Evolutionary conservation across 192 early-diverging fungal species (phyloP).

Genomic region (Haplosporangium gracile): DNA sequence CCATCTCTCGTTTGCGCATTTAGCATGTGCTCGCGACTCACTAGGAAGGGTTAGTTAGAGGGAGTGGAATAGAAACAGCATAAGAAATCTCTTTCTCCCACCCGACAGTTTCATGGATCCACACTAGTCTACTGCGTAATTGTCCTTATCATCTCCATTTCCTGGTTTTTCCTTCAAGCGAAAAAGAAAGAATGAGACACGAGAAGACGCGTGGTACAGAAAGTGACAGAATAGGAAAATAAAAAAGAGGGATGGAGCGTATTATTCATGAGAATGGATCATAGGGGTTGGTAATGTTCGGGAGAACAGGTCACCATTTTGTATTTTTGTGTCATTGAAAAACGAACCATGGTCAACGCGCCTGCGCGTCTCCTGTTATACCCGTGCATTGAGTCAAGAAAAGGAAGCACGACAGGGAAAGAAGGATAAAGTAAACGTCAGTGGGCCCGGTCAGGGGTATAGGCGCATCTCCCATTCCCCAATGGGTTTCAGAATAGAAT

Average conservation of each 20-base stretch:
- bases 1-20: not conserved
- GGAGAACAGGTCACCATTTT: not conserved
- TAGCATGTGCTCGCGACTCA: conserved; percentile 1
- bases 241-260: not conserved
- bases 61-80: not conserved
- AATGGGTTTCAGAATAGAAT: not conserved
- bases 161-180: not conserved
- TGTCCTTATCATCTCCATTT: not conserved
- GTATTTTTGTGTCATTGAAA: not conserved
- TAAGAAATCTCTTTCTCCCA: not conserved
- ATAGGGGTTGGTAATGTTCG: not conserved
- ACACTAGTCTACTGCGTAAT: not conserved
- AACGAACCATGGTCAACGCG: not conserved
- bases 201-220: too few relatives aligned
- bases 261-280: not conserved
- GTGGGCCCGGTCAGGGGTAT: not conserved
- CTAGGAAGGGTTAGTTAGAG: not conserved
- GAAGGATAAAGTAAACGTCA: not conserved
- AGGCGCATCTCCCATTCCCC: not conserved
- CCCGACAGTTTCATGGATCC: not conserved
- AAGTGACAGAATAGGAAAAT: not conserved
- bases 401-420: not conserved
- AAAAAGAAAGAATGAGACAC: not conserved
- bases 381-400: not conserved
- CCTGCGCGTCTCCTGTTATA: not conserved